phyloP scores from a whole-genome alignment of 1,284 basidiomycete genomes.

The Heterobasidion occidentale region DNA sequence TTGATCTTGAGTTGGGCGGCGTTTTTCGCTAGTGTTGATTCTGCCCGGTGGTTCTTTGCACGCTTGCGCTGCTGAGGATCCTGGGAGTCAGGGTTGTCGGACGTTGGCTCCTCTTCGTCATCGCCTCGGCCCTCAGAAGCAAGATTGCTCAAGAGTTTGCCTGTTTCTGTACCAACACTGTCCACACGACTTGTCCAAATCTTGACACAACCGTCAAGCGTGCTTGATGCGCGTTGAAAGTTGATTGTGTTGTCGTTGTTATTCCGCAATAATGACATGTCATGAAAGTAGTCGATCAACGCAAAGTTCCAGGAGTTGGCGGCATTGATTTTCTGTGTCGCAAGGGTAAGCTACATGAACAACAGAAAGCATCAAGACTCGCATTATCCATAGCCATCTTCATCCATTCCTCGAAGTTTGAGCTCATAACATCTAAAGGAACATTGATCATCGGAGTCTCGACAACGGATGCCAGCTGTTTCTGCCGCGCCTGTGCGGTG shows the following conservation, averaged over 20 bases:
- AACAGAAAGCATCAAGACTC: not conserved
- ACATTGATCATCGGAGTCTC: conserved; percentile 53
- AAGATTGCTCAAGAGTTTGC: conserved; percentile 90
- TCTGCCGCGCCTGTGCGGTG: conserved; percentile 39
- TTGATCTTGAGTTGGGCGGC: conserved; percentile 80
- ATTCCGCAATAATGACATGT: conserved; percentile 95
- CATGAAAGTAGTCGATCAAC: conserved; percentile 98
- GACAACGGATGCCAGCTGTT: conserved; percentile 54
- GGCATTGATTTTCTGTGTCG: conserved; percentile 91
- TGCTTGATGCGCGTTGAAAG: conserved; percentile 97
- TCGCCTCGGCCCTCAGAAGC: conserved; percentile 58
- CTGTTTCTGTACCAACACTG: conserved; percentile 94
- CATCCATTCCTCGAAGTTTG: conserved; percentile 99
- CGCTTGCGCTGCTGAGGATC: conserved; percentile 55
- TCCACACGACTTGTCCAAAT: conserved; percentile 99
- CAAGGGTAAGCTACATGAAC: conserved; percentile 1
- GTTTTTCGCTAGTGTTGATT: conserved; percentile 82
- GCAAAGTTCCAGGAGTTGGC: conserved; percentile 98
- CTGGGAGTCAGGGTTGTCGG: conserved; percentile 53
- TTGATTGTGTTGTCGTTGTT: conserved; percentile 92
- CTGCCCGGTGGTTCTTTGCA: conserved; percentile 55
- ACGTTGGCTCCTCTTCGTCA: conserved; percentile 48
- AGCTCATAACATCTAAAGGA: conserved; percentile 74
- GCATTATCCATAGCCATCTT: conserved; percentile 99
- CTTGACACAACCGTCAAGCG: conserved; percentile 98